A percentile compares a stretch with the other conserved stretches of the same genome.
Evolutionary conservation across 179 eudicot species (phyloP).

Genomic region (Heliamphora pulchella): DNA sequence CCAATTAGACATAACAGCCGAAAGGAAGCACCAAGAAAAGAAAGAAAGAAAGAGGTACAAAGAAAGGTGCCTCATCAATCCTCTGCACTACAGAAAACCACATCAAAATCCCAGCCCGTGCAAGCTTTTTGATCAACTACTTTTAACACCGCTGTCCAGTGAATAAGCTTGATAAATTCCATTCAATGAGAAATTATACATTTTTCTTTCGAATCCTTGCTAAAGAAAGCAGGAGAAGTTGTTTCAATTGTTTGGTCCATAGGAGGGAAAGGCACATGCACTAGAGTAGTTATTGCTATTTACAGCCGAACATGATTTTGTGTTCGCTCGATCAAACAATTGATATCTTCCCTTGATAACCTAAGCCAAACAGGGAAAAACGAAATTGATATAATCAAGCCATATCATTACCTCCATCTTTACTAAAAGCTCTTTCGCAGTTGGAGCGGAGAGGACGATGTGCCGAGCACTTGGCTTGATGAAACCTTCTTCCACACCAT

Average conservation of each 20-base stretch:
- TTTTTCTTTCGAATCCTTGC: not conserved
- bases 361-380: not conserved
- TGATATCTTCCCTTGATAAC: not conserved
- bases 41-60: not conserved
- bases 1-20: not conserved
- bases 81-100: not conserved
- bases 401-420: slow-evolving; percentile 59
- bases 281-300: not conserved
- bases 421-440: slow-evolving; percentile 65
- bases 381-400: not conserved
- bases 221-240: not conserved
- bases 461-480: slow-evolving; percentile 70
- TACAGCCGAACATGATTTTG: slow-evolving; percentile 6
- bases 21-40: not conserved
- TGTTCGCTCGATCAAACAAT: not conserved
- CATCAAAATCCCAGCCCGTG: not conserved
- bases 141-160: not conserved
- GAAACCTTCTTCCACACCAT: slow-evolving; percentile 88
- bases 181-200: not conserved
- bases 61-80: not conserved
- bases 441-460: slow-evolving; percentile 79
- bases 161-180: not conserved
- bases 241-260: not conserved
- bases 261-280: slow-evolving; percentile 7
- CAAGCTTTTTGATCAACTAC: not conserved